These are phyloP conservation scores for Schizopora paradoxa DNA, from an alignment of 1,284 basidiomycete species.

Conservation along the genomic window DNA sequence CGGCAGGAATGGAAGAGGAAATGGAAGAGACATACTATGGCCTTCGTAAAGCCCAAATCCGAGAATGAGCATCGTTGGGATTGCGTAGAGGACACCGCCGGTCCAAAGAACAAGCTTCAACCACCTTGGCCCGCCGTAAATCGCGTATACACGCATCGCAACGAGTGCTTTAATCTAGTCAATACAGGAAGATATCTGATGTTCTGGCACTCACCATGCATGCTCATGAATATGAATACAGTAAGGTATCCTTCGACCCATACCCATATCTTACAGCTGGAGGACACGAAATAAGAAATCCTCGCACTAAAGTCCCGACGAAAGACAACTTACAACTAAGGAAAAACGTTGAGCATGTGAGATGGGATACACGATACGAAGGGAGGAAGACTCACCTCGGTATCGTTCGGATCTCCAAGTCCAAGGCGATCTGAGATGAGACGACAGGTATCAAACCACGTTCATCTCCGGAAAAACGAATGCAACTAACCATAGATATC, in stretches of 20 bases:
- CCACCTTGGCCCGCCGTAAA: conserved; percentile 10
- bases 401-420: conserved; percentile 6
- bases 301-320: neutral
- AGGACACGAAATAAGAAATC: neutral
- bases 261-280: conserved; percentile 17
- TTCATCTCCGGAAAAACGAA: neutral
- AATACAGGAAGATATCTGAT: neutral
- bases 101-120: conserved; percentile 14
- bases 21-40: conserved; percentile 8
- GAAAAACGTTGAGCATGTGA: neutral
- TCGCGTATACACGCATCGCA: conserved; percentile 17
- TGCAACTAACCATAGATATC: conserved; percentile 16
- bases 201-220: conserved; percentile 12
- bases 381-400: conserved; percentile 4
- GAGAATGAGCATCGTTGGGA: conserved; percentile 11
- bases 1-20: neutral
- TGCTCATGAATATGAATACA: conserved; percentile 16
- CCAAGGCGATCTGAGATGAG: conserved; percentile 13
- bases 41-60: conserved; percentile 10
- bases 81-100: conserved; percentile 10
- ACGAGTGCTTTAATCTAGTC: conserved; percentile 13
- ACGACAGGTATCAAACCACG: neutral
- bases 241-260: conserved; percentile 17
- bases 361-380: neutral
- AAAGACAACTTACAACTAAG: conserved; percentile 13